A percentile compares a stretch with the other conserved stretches of the same genome.
Conservation (phyloP, 352 stramenopile species). For the Peronospora destructor region DNA sequence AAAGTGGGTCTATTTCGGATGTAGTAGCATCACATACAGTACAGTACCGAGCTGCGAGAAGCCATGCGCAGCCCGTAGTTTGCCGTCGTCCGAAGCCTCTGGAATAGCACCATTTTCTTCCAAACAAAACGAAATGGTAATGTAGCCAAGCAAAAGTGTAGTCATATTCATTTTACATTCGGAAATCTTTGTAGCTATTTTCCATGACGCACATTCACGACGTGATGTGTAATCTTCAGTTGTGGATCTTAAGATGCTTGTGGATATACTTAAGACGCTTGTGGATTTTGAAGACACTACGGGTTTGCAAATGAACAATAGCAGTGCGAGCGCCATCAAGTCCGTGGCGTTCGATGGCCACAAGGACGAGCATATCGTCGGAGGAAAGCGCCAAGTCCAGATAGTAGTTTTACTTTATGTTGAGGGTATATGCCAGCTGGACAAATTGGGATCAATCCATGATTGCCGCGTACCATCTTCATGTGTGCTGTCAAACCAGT, state of each 20-base stretch:
- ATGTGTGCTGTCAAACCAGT: too few species aligned
- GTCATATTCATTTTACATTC: slow-evolving; percentile 22
- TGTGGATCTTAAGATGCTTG: slow-evolving; percentile 47
- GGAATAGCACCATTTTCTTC: slow-evolving; percentile 28
- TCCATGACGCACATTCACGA: slow-evolving; percentile 10
- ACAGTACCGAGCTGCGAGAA: slow-evolving; percentile 20
- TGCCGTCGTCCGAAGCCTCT: slow-evolving; percentile 27
- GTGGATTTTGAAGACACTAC: slow-evolving; percentile 75
- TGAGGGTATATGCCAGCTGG: too few species aligned
- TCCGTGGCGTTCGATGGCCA: slow-evolving; percentile 62
- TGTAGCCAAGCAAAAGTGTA: slow-evolving; percentile 15
- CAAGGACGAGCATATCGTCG: slow-evolving; percentile 68
- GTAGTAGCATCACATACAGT: slow-evolving; percentile 22
- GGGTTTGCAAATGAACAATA: slow-evolving; percentile 55
- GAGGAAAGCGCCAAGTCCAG: slow-evolving; percentile 1
- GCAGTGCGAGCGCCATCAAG: slow-evolving; percentile 55
- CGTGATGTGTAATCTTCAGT: slow-evolving; percentile 10
- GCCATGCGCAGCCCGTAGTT: slow-evolving; percentile 14
- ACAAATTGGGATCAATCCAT: too few species aligned
- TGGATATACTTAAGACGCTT: too few species aligned
- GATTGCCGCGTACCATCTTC: too few species aligned
- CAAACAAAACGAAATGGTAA: slow-evolving; percentile 9
- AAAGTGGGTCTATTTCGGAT: background rate
- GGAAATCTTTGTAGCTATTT: too few species aligned
- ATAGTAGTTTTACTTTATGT: too few species aligned